Percentiles rank a stretch among this genome's conserved stretches.
Conservation (phyloP, 164 flowering plant species). For the Macadamia integrifolia region DNA sequence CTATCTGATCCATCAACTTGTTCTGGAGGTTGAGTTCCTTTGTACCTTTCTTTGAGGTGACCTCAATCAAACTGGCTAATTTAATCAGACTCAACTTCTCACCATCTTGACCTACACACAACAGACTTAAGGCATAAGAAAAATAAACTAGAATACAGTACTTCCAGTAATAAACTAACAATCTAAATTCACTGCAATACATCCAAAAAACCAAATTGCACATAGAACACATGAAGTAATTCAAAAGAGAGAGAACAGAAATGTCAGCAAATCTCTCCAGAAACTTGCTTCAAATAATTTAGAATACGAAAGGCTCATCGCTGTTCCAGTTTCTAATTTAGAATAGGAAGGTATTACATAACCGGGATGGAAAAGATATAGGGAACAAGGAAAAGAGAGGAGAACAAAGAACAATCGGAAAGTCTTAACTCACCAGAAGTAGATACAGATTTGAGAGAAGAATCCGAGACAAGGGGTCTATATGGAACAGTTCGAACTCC, state of each 20-base stretch:
- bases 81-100: slow-evolving; percentile 73
- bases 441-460: slow-evolving; percentile 27
- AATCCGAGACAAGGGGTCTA: slow-evolving; percentile 34
- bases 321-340: background rate
- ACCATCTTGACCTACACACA: slow-evolving; percentile 55
- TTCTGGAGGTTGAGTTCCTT: slow-evolving; percentile 50
- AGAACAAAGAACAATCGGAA: background rate
- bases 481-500: slow-evolving; percentile 29
- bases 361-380: background rate
- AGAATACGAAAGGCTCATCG: background rate
- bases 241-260: background rate
- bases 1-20: slow-evolving; percentile 65
- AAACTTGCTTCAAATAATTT: background rate
- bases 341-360: background rate
- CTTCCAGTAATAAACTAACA: background rate
- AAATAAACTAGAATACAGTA: background rate
- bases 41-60: slow-evolving; percentile 62
- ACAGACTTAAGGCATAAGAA: background rate
- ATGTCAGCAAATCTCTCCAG: background rate
- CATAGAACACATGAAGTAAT: background rate
- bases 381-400: background rate
- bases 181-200: background rate
- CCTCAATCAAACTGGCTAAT: slow-evolving; percentile 77
- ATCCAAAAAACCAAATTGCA: background rate
- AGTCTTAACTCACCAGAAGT: slow-evolving; percentile 30